Evolutionary conservation across 306 rosid species (phyloP).

Genomic region (Luffa acutangula): DNA sequence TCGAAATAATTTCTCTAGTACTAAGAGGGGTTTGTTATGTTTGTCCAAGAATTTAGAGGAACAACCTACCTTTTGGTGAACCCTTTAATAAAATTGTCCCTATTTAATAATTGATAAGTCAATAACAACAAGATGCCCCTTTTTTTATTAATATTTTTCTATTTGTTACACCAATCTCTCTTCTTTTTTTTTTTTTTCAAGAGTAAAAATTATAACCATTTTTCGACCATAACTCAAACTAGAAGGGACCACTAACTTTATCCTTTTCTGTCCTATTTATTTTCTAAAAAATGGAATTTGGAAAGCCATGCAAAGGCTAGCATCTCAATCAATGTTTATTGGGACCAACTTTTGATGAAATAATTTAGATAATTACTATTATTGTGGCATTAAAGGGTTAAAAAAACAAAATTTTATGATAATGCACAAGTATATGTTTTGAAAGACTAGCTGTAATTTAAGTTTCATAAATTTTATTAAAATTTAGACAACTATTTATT

Average conservation of each 20-base stretch:
- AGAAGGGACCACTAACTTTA: background rate
- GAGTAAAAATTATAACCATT: background rate
- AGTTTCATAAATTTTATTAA: too few species aligned
- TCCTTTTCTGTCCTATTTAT: background rate
- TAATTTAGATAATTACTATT: background rate
- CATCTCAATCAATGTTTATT: background rate
- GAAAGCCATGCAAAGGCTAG: background rate
- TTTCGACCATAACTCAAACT: background rate
- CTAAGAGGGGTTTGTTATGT: too few species aligned
- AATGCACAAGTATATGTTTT: background rate
- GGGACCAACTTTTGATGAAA: background rate
- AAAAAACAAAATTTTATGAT: background rate
- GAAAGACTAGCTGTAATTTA: too few species aligned
- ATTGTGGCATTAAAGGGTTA: background rate
- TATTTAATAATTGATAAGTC: background rate
- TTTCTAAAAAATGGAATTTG: background rate
- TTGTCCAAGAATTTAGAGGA: too few species aligned
- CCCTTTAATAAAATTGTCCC: background rate
- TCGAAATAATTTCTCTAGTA: too few species aligned
- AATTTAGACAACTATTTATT: too few species aligned
- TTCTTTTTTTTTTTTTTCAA: background rate
- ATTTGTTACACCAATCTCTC: background rate
- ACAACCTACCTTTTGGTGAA: background rate
- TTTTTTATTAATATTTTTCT: background rate
- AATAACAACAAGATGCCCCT: background rate